Evolutionary conservation across 345 rosid genomes (phyloP), one percentile per base, ranked within the genome.

Genomic region (rapeseed (Brassica napus)): DNA sequence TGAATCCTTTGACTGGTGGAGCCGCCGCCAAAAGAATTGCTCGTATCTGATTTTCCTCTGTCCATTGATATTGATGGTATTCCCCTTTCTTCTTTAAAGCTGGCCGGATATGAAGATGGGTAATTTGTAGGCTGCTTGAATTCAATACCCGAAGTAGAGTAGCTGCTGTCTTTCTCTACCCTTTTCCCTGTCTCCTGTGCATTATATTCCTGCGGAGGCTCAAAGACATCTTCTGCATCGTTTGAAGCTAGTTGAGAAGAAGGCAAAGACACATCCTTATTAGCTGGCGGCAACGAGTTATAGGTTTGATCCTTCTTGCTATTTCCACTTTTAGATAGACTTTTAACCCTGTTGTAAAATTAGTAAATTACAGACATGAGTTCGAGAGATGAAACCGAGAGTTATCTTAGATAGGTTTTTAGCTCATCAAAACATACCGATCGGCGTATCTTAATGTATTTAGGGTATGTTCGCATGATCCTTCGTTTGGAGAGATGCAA

Each of bases 391-490:
- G 66, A 62, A 60, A 42, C 57, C 18, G 28, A 52, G 69, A 59
- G 8, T 65, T 15, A 2, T 1, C 60, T 39, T n/a, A 32, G 47
- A 69, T 69, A 73, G 16, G 5, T 49, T 5, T 8, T 26, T 54
- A 54, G 71, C 64, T 34, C 21, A 62, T 31, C 31, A 70, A 69
- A 32, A 77, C 82, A 70, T 87, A 92, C 97, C 97, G 88, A 73
- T 94, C 97, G 4, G 98, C 97, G 82, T 94, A 94, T 92, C 98
- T 90, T 82, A 94, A 85, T 65, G 98, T 92, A 81, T 94, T 94
- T 63, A 94, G 87, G 23, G 97, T 92, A 68, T 94, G 97, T 80
- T 94, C 97, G 75, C 98, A 94, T 32, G 98, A 94, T 42, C 98
- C 97, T 61, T 90, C 97, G 82, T 94, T 94, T 55, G 98, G 98